Base-by-base conservation (phyloP, 352 stramenopile genomes). In the Pythium apleroticum region DNA sequence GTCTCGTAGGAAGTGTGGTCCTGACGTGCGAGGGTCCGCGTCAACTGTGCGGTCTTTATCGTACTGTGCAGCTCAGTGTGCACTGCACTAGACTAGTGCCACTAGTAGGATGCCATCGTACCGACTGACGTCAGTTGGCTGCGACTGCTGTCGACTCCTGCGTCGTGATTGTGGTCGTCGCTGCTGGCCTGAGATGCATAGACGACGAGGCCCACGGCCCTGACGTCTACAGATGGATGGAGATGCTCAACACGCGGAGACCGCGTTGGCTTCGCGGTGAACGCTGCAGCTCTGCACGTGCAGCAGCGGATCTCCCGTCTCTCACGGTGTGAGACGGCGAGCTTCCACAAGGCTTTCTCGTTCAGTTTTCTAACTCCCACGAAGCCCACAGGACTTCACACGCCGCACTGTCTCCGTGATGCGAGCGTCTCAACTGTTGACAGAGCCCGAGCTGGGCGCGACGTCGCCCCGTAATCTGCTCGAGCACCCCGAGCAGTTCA, bases 401-500 rank as follows among this genome's bases (percentile, higher is more conserved):
- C 15, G 9, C 15, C 6, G 22, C 15, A 46, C 15, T 7, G 14
- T 46, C 37, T 20, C 37, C 37, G 9, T 9, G 2, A 46, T 46
- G 37, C 37, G 17, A 20, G 37, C 14, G 14, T 5, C 37, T n/a
- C 11, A 14, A 20, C 17, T 17, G 4, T 3, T 9, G 4, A 14
- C 19, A 9, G 17, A 52, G 20, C 7, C 8, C n/a, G 43, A 28
- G 43, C 43, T 52, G 12, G 20, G 22, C 10, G 2, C 20, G 10
- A 25, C n/a, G 22, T 28, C n/a, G 43, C 43, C 43, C 3, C 22
- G 43, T 4, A 52, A 25, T 30, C 22, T 52, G n/a, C 43, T 52
- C 7, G 43, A 52, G 43, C 43, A 52, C 10, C 43, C 43, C 8
- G 22, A 53, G 22, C 46, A 53, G 15, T 53, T 53, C 43, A 52